Evolutionary conservation across 805 yeast genomes (phyloP).

Genomic region (Pichia gijzeniarum): DNA sequence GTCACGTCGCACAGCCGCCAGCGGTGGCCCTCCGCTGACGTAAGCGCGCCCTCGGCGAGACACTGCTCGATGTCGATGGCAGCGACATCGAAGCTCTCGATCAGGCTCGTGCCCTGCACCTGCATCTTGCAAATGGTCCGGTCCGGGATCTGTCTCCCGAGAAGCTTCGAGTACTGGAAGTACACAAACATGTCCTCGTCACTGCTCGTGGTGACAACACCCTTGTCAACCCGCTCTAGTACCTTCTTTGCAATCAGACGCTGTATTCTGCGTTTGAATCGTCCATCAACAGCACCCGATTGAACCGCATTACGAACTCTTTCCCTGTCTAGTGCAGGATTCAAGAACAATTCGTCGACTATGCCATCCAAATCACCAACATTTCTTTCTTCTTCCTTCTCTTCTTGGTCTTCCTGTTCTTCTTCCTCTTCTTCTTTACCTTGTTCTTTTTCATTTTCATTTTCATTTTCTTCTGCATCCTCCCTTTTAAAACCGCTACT

Average conservation of each 20-base stretch:
- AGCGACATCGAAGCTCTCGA: conserved; percentile 8
- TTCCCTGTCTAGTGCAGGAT: conserved; percentile 4
- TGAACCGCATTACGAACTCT: conserved; percentile 1
- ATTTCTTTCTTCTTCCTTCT: too few relatives aligned
- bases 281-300: neutral
- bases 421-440: neutral
- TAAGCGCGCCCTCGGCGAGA: neutral
- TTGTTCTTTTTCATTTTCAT: neutral
- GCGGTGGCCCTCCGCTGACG: conserved; percentile 14
- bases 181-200: conserved; percentile 12
- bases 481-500: neutral
- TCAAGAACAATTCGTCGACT: conserved; percentile 7
- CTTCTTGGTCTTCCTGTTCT: neutral
- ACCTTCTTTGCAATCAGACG: conserved; percentile 11
- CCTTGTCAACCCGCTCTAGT: conserved; percentile 8
- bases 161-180: conserved; percentile 10
- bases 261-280: conserved; percentile 1
- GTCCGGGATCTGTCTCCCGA: conserved; percentile 4
- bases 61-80: neutral
- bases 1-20: conserved; percentile 17
- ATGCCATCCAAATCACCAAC: neutral
- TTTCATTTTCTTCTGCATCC: neutral
- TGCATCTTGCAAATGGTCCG: conserved; percentile 5
- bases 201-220: neutral
- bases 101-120: conserved; percentile 3